A percentile compares a stretch with the other conserved stretches of the same genome.
Conservation (phyloP, 2,329 filamentous ascomycete genomes). For the Septoria linicola region DNA sequence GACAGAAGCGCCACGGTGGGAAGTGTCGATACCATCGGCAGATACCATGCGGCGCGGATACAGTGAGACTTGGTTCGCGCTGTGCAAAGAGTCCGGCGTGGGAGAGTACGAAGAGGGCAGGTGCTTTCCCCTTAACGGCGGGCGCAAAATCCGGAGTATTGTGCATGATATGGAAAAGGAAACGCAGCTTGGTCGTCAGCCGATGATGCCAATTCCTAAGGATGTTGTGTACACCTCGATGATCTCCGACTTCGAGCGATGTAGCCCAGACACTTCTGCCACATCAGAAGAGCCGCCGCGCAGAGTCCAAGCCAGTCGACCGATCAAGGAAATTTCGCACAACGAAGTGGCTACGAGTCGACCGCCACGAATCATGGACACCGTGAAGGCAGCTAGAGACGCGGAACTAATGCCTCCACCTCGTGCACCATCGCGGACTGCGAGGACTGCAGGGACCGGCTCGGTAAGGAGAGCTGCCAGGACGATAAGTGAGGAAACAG, state of each 20-base stretch:
- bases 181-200: slow-evolving; percentile 48
- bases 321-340: slow-evolving; percentile 47
- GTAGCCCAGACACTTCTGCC: slow-evolving; percentile 34
- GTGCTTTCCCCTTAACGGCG: slow-evolving; percentile 48
- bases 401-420: slow-evolving; percentile 38
- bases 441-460: slow-evolving; percentile 28
- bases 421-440: slow-evolving; percentile 27
- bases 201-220: slow-evolving; percentile 50
- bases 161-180: slow-evolving; percentile 52
- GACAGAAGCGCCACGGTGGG: slow-evolving; percentile 50
- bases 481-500: slow-evolving; percentile 38
- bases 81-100: slow-evolving; percentile 53
- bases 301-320: slow-evolving; percentile 43
- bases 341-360: slow-evolving; percentile 41
- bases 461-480: slow-evolving; percentile 33
- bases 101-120: slow-evolving; percentile 50
- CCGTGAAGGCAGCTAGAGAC: slow-evolving; percentile 29
- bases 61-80: slow-evolving; percentile 51
- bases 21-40: slow-evolving; percentile 44
- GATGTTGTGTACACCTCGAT: slow-evolving; percentile 49
- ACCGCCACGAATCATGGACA: slow-evolving; percentile 13
- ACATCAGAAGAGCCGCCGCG: slow-evolving; percentile 29
- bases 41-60: slow-evolving; percentile 48
- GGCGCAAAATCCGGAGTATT: slow-evolving; percentile 50
- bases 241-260: slow-evolving; percentile 37